Percentiles rank a stretch among this genome's conserved stretches.
These are phyloP conservation scores for Solanum chacoense DNA, from an alignment of 305 asterid species.

Conservation along the genomic window DNA sequence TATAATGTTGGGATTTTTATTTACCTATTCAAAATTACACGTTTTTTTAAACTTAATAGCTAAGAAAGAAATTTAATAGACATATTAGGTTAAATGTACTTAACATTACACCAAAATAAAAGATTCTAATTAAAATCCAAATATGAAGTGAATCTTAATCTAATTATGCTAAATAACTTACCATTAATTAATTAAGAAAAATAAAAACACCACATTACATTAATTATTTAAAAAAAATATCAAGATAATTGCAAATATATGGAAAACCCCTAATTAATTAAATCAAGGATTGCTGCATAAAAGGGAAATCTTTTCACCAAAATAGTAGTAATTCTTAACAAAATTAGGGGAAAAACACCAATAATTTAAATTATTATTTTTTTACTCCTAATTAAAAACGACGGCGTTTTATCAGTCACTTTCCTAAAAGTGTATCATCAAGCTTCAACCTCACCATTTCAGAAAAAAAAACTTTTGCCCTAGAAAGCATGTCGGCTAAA, in stretches of 20 bases:
- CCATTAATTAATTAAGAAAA: background rate
- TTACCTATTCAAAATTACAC: background rate
- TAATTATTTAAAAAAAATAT: background rate
- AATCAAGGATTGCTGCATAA: background rate
- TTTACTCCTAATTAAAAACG: background rate
- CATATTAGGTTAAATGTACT: background rate
- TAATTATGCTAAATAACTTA: background rate
- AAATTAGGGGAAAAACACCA: background rate
- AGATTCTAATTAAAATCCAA: constrained; percentile 20
- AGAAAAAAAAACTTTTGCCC: background rate
- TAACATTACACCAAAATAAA: constrained; percentile 7
- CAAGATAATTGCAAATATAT: background rate
- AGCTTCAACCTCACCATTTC: background rate
- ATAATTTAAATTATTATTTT: background rate
- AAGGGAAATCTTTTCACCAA: background rate
- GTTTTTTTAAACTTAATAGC: background rate
- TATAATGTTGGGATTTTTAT: background rate
- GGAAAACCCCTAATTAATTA: background rate
- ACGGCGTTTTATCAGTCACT: background rate
- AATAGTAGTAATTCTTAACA: background rate
- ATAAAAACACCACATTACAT: background rate
- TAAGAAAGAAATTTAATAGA: constrained; percentile 12
- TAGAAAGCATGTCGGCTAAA: background rate
- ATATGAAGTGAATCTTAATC: background rate
- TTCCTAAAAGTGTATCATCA: background rate